A percentile compares a stretch with the other conserved stretches of the same genome.
phyloP scores from a whole-genome alignment of 805 yeast genomes.

The Debaryomyces prosopidis region DNA sequence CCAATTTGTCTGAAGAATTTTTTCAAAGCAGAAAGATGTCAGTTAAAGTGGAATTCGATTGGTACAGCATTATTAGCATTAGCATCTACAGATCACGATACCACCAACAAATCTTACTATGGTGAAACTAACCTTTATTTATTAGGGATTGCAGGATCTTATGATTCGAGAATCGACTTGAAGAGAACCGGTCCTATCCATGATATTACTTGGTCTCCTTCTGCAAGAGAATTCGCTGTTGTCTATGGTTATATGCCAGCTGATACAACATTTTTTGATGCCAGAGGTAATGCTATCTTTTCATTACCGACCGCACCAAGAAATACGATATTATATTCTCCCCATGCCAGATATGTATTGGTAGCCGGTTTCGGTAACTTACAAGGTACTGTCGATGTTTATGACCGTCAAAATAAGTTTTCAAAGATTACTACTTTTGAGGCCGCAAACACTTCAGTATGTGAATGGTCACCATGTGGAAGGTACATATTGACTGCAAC shows the following conservation, averaged over 20 bases:
- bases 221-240: constrained; percentile 95
- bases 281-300: constrained; percentile 85
- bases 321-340: constrained; percentile 88
- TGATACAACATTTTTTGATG: constrained; percentile 89
- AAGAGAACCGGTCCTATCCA: constrained; percentile 96
- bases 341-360: constrained; percentile 86
- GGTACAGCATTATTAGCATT: constrained; percentile 94
- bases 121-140: constrained; percentile 94
- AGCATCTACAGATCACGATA: constrained; percentile 94
- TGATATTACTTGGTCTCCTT: constrained; percentile 96
- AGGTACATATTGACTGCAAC: constrained; percentile 92
- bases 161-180: constrained; percentile 83
- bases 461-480: constrained; percentile 98
- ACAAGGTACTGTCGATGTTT: constrained; percentile 93
- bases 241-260: constrained; percentile 98
- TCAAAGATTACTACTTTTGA: constrained; percentile 76
- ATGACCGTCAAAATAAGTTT: constrained; percentile 88
- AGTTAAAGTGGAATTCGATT: constrained; percentile 86
- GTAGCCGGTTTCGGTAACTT: constrained; percentile 98
- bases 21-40: constrained; percentile 94
- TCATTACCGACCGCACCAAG: constrained; percentile 84
- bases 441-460: constrained; percentile 93
- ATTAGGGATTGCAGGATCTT: constrained; percentile 88
- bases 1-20: constrained; percentile 86
- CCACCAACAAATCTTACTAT: constrained; percentile 90